Evolutionary conservation across 2,329 filamentous ascomycete species (phyloP), one percentile per base, ranked within the genome.

Genomic region (Bretziella fagacearum): DNA sequence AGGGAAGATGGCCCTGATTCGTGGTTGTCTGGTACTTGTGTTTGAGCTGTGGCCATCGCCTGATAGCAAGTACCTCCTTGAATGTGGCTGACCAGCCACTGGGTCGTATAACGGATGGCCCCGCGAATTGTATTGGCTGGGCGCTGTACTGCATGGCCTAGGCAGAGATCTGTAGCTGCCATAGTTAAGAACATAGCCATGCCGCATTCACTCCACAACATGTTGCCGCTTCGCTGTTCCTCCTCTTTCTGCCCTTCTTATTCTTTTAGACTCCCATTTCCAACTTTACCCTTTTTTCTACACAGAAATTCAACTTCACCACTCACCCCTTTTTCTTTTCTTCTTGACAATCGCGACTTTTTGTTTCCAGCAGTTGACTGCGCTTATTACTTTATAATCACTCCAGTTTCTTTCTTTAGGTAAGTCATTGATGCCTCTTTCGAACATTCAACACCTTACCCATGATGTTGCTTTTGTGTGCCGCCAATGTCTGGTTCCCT

Each of bases 341-440:
- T 46, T 50, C 40, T 43, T 18, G 44, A 39, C 44, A 26, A 32
- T 46, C 44, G 35, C 45, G 40, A 47, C 40, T 44, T 39, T 41
- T 42, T 36, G 35, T 44, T 44, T 45, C 40, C 27, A 44, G 49
- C 49, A 51, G 44, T 51, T 51, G 44, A 47, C 49, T 51, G 44
- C 49, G 30, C 29, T 30, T 47, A 51, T 47, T 47, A 18, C 40
- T 47, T 51, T 46, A 27, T 51, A 51, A 51, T 51, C 20, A 32
- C 44, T 18, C 35, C 30, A 29, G 23, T 47, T 43, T 47, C 36
- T 44, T 51, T 51, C 44, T 47, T 35, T 44, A 51, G 20, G 48
- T 50, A 51, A 22, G 35, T 39, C 11, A 15, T 8, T n/a, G n/a
- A n/a, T n/a, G n/a, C n/a, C n/a, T n/a, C n/a, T n/a, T n/a, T n/a